Evolutionary conservation across 805 yeast genomes (phyloP), one percentile per base, ranked within the genome.

Genomic region (Yamadazyma olivae): DNA sequence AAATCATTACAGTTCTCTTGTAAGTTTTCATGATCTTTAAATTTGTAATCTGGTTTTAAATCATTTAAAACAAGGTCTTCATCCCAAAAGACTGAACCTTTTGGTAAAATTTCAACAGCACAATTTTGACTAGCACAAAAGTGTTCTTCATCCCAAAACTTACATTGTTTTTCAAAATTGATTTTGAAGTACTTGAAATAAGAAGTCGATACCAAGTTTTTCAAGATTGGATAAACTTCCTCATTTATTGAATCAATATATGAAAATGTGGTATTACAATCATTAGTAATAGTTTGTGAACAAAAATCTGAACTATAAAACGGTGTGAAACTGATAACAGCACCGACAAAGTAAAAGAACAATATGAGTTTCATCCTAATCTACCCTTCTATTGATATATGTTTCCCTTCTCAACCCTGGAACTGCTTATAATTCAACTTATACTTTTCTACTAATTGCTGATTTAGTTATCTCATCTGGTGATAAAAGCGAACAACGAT

Each of bases 131-230:
- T 86, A 43, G 89, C 85, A 56, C 97, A 89, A 51, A 84, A 79
- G 28, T 90, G 95, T 51, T 73, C 72, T 48, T 81, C 88, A 46
- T 78, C 77, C 89, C 87, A 85, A 57, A 84, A 89, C 18, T 95
- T 91, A 59, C 99, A 89, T 56, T 77, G 76, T 45, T 74, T 82
- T 59, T 79, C 87, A 39, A 93, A 69, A 53, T 93, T 89, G 37
- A 93, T 73, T 56, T 88, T 81, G 68, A 87, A 93, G 56, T 85
- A 87, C 45, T 82, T 77, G 75, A 93, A 91, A 61, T 86, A 93
- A 47, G 90, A 88, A 24, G 87, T 79, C 29, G 71, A 55, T 6
- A 82, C 83, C 29, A 91, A 58, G 5, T 74, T 61, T 13, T 68
- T 52, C n/a, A 91, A 57, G 17, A 70, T 58, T 1, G 83, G 81